These are phyloP conservation scores for Tolypocladium amazonense DNA, from an alignment of 2,329 filamentous ascomycete species.

Conservation along the genomic window DNA sequence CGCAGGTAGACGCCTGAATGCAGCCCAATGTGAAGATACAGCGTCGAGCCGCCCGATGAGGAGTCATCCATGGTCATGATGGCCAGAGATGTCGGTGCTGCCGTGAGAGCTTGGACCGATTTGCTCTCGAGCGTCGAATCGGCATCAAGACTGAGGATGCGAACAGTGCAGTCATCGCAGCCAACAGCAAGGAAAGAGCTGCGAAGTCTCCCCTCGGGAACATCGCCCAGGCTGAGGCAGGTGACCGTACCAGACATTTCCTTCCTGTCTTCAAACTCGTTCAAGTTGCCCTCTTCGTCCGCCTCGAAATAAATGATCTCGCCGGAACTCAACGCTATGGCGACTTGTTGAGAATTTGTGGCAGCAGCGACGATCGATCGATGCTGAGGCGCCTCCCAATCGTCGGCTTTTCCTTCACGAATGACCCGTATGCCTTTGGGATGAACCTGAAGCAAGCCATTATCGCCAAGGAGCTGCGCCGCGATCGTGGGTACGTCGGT, in stretches of 20 bases:
- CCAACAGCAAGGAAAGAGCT: conserved; percentile 93
- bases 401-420: conserved; percentile 66
- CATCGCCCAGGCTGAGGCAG: conserved; percentile 83
- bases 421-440: conserved; percentile 95
- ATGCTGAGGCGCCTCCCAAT: conserved; percentile 90
- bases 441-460: conserved; percentile 87
- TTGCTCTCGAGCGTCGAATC: conserved; percentile 88
- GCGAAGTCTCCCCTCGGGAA: conserved; percentile 78
- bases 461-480: conserved; percentile 87
- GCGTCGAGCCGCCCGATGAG: conserved; percentile 73
- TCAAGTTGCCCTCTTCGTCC: conserved; percentile 80
- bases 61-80: conserved; percentile 97
- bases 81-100: conserved; percentile 75
- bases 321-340: conserved; percentile 85
- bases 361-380: conserved; percentile 90
- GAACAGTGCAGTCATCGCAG: conserved; percentile 92
- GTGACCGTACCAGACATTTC: conserved; percentile 95
- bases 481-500: conserved; percentile 82
- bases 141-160: conserved; percentile 80
- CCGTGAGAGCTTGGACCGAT: conserved; percentile 86
- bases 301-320: conserved; percentile 98
- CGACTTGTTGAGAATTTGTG: conserved; percentile 87
- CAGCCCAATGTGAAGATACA: conserved; percentile 92
- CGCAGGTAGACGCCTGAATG: conserved; percentile 93
- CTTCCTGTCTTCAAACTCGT: conserved; percentile 90